Conservation (phyloP, 495 filamentous ascomycete genomes). For the Podospora pseudocomata region DNA sequence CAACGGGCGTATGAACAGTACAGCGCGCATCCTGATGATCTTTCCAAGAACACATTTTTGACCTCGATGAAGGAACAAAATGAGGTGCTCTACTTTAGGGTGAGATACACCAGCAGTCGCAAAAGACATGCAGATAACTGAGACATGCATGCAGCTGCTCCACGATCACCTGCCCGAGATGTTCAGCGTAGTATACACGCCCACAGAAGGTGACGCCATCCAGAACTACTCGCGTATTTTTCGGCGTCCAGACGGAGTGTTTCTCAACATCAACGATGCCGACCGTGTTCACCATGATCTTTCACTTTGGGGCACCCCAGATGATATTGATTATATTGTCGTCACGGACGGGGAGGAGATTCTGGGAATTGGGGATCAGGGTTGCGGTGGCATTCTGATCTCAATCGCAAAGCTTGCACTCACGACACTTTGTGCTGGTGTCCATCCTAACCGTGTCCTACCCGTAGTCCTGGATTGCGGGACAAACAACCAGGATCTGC, state of each 20-base stretch:
- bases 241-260: constrained; percentile 65
- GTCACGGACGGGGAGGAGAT: constrained; percentile 70
- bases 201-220: constrained; percentile 89
- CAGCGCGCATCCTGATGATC: constrained; percentile 50
- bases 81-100: constrained; percentile 70
- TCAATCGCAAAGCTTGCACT: constrained; percentile 78
- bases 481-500: constrained; percentile 72
- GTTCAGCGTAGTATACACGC: constrained; percentile 85
- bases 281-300: constrained; percentile 61
- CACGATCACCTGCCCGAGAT: constrained; percentile 63
- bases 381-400: constrained; percentile 83
- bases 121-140: background rate
- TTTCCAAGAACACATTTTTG: constrained; percentile 83
- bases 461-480: constrained; percentile 87
- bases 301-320: constrained; percentile 60
- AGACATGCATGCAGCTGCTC: constrained; percentile 31
- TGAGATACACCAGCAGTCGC: constrained; percentile 21
- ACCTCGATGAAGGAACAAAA: constrained; percentile 85
- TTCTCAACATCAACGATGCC: constrained; percentile 56
- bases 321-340: constrained; percentile 86
- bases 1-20: constrained; percentile 80
- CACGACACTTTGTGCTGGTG: constrained; percentile 79
- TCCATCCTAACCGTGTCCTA: constrained; percentile 74
- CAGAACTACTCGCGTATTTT: constrained; percentile 79
- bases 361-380: constrained; percentile 86